A percentile compares a stretch with the other conserved stretches of the same genome.
Evolutionary conservation across 225 moss, liverwort and hornwort species (phyloP).

Genomic region (Pseudoscleropodium purum): DNA sequence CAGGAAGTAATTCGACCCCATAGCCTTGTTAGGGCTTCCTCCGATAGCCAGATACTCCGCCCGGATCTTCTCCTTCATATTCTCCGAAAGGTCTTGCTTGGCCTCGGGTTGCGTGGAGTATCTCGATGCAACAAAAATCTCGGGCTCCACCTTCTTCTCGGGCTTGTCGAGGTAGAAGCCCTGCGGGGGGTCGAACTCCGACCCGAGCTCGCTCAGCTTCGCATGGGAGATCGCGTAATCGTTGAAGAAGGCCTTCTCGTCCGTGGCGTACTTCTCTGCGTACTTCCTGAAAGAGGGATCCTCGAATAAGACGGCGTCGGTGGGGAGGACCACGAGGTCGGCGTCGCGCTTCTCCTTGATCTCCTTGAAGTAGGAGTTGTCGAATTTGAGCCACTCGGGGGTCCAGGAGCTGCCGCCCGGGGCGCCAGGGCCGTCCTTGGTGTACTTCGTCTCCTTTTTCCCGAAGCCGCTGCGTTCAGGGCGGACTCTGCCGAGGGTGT

Average conservation of each 20-base stretch:
- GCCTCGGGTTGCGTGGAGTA: conserved; percentile 46
- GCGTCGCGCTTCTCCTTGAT: conserved; percentile 71
- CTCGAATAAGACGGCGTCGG: conserved; percentile 70
- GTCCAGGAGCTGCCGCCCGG: conserved; percentile 96
- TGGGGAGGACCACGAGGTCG: conserved; percentile 76
- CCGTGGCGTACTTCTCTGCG: conserved; percentile 74
- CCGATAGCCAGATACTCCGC: conserved; percentile 83
- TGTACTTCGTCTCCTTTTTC: conserved; percentile 78
- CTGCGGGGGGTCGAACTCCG: conserved; percentile 68
- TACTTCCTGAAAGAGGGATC: conserved; percentile 60
- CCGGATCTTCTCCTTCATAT: conserved; percentile 82
- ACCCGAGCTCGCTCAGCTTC: conserved; percentile 78
- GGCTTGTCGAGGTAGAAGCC: conserved; percentile 50
- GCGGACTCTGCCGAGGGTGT: conserved; percentile 75
- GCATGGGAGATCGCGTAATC: conserved; percentile 82
- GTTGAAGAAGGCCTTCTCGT: conserved; percentile 66
- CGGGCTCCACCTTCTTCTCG: conserved; percentile 47
- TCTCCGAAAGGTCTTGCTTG: conserved; percentile 58
- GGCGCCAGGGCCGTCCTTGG: conserved; percentile 55
- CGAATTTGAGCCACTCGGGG: conserved; percentile 88
- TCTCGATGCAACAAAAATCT: conserved; percentile 62
- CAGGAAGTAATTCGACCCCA: conserved; percentile 81
- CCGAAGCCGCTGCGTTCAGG: conserved; percentile 86
- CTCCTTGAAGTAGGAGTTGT: conserved; percentile 90
- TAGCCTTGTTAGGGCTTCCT: conserved; percentile 65